Evolutionary conservation across 1,284 basidiomycete genomes (phyloP), one percentile per base, ranked within the genome.

Genomic region (Chalciporus sp.): DNA sequence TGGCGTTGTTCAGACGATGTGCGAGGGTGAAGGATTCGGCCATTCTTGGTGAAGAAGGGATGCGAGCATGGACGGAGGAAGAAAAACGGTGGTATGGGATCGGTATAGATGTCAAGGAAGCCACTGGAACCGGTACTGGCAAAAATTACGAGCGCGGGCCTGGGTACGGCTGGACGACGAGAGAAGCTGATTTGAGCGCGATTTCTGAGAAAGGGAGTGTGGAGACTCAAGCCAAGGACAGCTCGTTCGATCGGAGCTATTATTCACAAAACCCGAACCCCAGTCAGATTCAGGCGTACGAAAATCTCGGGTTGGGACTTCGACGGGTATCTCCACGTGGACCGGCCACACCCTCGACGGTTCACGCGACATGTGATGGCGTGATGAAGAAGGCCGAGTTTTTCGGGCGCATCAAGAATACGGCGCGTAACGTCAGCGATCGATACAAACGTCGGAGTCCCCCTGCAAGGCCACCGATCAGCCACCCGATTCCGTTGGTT

Each of bases 361-460:
- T 60, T 47, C 58, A 66, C 40, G 63, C 56, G 26, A 71, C 58
- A 43, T 65, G 61, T 49, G 78, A 83, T 23, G 79, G 76, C 10
- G 74, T 85, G 39, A 84, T 88, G 77, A 83, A 77, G 65, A 90
- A 90, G 67, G 75, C 73, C 23, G 85, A 88, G 61, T 89, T 90
- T 64, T 61, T 89, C 47, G 75, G 77, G 19, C 79, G 72, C 63
- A 76, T 90, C 42, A 79, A 74, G 60, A 73, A 81, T 44, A 85
- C 85, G 8, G 82, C 85, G 33, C 76, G 88, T 52, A 78, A 82
- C 44, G 85, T 88, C 54, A 88, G 87, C 72, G 78, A 83, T 61
- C 82, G 74, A 62, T 83, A 80, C 58, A 69, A 68, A 33, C 69
- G 72, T 10, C 73, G 71, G 40, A 74, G 65, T 41, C 54, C 72